A percentile compares a stretch with the other conserved stretches of the same genome.
These are phyloP conservation scores for Sonneratia caseolaris DNA, from an alignment of 345 rosid species.

Conservation along the genomic window DNA sequence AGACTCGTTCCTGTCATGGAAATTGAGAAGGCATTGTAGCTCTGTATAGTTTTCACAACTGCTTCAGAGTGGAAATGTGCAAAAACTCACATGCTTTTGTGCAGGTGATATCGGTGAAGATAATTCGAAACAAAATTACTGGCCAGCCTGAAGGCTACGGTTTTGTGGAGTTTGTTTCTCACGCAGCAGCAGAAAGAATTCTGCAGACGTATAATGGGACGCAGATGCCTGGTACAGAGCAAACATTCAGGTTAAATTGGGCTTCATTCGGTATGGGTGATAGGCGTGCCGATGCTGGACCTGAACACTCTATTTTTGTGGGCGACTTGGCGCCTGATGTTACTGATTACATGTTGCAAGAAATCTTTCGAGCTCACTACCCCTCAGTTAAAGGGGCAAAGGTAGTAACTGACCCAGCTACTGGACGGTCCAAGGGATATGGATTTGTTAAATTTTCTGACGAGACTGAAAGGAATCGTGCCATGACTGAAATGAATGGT, in stretches of 20 bases:
- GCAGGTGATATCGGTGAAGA: slow-evolving; percentile 83
- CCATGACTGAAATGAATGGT: slow-evolving; percentile 96
- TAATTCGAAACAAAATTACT: slow-evolving; percentile 88
- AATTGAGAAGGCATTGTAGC: background rate
- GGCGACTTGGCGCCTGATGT: slow-evolving; percentile 96
- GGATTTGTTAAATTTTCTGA: slow-evolving; percentile 92
- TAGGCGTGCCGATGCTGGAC: slow-evolving; percentile 74
- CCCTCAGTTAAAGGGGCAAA: slow-evolving; percentile 94
- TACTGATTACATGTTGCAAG: slow-evolving; percentile 85
- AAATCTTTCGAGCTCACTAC: slow-evolving; percentile 76
- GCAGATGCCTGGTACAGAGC: slow-evolving; percentile 86
- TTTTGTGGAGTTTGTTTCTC: slow-evolving; percentile 83
- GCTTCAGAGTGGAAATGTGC: background rate
- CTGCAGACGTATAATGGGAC: slow-evolving; percentile 78
- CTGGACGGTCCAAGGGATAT: slow-evolving; percentile 97
- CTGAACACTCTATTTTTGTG: slow-evolving; percentile 93
- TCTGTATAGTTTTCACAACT: background rate
- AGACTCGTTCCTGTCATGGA: background rate
- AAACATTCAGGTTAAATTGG: slow-evolving; percentile 83
- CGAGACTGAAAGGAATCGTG: slow-evolving; percentile 82
- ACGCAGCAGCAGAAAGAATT: slow-evolving; percentile 80
- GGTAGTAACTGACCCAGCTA: slow-evolving; percentile 92
- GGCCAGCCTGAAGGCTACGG: slow-evolving; percentile 97
- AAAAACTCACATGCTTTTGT: background rate
- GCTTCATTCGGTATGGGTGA: slow-evolving; percentile 96